phyloP scores from a whole-genome alignment of 495 filamentous ascomycete species.

The Jackrogersella minutella region DNA sequence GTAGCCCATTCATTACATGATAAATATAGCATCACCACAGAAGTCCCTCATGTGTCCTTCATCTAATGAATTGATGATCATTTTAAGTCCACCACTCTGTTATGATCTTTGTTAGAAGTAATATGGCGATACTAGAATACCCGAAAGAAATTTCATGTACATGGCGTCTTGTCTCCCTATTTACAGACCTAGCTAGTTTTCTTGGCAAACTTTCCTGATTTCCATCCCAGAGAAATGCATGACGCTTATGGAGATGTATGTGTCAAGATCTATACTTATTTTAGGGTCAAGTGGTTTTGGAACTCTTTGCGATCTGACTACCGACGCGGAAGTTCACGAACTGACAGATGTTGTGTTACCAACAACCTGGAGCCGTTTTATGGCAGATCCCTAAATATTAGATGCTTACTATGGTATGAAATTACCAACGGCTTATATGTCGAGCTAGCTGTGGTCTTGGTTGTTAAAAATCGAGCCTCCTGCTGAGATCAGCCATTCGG shows the following conservation, averaged over 20 bases:
- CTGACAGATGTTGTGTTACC: constrained; percentile 27
- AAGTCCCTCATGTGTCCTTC: neutral
- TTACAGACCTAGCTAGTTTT: constrained; percentile 2
- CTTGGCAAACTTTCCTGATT: constrained; percentile 2
- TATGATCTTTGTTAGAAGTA: neutral
- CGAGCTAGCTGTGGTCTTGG: neutral
- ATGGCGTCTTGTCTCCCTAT: constrained; percentile 9
- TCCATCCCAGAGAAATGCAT: neutral
- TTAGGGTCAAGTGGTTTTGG: neutral
- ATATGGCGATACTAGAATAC: constrained; percentile 36
- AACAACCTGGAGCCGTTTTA: neutral
- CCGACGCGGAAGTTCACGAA: constrained; percentile 1
- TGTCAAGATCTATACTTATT: constrained; percentile 5
- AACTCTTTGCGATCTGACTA: constrained; percentile 9
- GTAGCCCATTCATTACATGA: too few species aligned
- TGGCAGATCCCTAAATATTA: neutral
- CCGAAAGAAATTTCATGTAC: constrained; percentile 13
- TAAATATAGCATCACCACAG: too few species aligned
- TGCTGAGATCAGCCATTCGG: constrained; percentile 28
- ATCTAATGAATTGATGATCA: neutral
- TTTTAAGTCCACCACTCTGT: neutral
- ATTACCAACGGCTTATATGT: neutral
- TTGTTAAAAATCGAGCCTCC: neutral
- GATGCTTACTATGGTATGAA: constrained; percentile 20
- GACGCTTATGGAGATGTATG: constrained; percentile 6